These are phyloP conservation scores for Artemisia argyi DNA, from an alignment of 129 eudicot genomes.

Conservation along the genomic window DNA sequence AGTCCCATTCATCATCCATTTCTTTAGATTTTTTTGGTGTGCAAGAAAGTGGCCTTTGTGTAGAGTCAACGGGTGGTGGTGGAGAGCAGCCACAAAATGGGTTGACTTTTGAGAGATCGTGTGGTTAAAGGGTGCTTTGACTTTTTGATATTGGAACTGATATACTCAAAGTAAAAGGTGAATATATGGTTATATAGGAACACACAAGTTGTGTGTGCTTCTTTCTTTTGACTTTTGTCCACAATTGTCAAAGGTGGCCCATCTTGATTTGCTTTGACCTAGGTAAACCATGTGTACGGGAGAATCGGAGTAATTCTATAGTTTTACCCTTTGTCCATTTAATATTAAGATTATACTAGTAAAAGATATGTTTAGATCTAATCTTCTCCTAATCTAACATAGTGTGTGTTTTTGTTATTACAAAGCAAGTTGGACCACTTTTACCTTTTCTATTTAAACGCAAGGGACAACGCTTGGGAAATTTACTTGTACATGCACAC, in stretches of 20 bases:
- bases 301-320: too few relatives aligned
- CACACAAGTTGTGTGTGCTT: constrained; percentile 22
- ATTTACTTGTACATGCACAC: too few relatives aligned
- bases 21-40: neutral
- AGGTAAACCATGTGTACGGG: neutral
- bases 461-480: too few relatives aligned
- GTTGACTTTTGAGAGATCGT: constrained; percentile 29
- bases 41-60: constrained; percentile 2
- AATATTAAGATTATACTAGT: too few relatives aligned
- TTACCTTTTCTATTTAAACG: too few relatives aligned
- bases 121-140: constrained; percentile 20
- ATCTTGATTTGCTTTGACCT: constrained; percentile 35
- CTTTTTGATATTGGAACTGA: constrained; percentile 6
- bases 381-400: too few relatives aligned
- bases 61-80: neutral
- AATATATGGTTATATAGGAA: constrained; percentile 18
- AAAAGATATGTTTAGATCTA: too few relatives aligned
- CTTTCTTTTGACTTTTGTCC: constrained; percentile 25
- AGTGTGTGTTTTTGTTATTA: too few relatives aligned
- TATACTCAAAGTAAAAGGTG: constrained; percentile 23
- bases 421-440: too few relatives aligned
- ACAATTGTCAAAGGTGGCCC: constrained; percentile 13
- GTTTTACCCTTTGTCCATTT: too few relatives aligned
- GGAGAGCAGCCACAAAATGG: constrained; percentile 2
- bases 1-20: constrained; percentile 69